Evolutionary conservation across 176 grass and related monocot genomes (phyloP).

Genomic region (Oropetium thomaeum): DNA sequence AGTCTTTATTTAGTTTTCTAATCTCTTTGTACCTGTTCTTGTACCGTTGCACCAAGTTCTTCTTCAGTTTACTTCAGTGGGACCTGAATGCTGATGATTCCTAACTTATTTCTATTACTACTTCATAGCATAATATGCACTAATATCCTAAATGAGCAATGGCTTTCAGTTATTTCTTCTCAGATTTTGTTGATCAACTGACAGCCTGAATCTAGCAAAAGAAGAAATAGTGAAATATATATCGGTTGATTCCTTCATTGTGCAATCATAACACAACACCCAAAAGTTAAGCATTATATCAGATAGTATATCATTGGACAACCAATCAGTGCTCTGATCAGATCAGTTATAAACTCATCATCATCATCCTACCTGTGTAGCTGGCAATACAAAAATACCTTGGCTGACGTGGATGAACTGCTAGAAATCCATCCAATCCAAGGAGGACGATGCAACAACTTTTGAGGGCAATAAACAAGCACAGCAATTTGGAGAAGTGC

Average conservation of each 20-base stretch:
- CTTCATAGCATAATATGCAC: background rate
- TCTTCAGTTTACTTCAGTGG: background rate
- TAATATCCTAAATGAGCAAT: background rate
- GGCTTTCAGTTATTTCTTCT: background rate
- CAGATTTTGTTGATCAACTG: background rate
- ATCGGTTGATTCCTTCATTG: background rate
- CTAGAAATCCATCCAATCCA: background rate
- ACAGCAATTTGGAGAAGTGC: background rate
- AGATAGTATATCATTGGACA: conserved; percentile 18
- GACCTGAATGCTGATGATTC: background rate
- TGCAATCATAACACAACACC: conserved; percentile 28
- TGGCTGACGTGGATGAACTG: background rate
- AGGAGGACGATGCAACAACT: conserved; percentile 19
- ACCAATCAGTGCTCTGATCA: conserved; percentile 19
- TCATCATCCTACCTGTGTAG: conserved; percentile 5
- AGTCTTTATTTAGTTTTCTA: background rate
- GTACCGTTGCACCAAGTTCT: background rate
- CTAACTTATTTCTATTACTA: background rate
- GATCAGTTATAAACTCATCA: conserved; percentile 12
- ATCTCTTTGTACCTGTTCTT: background rate
- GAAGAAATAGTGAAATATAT: background rate
- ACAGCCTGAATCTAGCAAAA: conserved; percentile 2
- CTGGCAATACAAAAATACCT: background rate
- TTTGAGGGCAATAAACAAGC: conserved; percentile 27
- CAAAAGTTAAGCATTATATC: conserved; percentile 8